Evolutionary conservation across 345 rosid species (phyloP).

Genomic region (Sonneratia caseolaris): DNA sequence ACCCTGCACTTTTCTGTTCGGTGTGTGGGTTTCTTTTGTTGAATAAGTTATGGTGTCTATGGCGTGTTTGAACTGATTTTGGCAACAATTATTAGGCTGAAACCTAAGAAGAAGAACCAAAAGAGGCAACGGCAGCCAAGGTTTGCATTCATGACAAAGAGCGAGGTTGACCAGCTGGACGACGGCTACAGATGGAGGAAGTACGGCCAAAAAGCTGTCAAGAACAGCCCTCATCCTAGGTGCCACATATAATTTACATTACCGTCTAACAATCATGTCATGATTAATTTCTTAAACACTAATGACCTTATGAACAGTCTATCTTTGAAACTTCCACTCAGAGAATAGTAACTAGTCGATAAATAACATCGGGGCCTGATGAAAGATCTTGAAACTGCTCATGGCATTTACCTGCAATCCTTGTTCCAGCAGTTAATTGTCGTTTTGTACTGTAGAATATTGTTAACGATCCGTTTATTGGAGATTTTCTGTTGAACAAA

Average conservation of each 20-base stretch:
- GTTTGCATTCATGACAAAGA: slow-evolving; percentile 16
- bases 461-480: not conserved
- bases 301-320: not conserved
- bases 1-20: not conserved
- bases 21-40: not conserved
- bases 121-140: slow-evolving; percentile 8
- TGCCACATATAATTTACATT: slow-evolving; percentile 3
- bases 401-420: too few relatives aligned
- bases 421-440: too few relatives aligned
- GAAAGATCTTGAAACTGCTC: too few relatives aligned
- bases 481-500: not conserved
- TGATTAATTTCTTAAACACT: not conserved
- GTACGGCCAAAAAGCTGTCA: slow-evolving; percentile 39
- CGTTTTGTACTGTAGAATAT: too few relatives aligned
- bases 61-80: not conserved
- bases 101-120: slow-evolving; percentile 12
- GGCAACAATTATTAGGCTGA: slow-evolving; percentile 5
- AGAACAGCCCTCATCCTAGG: slow-evolving; percentile 32
- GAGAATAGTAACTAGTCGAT: not conserved
- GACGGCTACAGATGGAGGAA: slow-evolving; percentile 43
- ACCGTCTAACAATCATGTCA: not conserved
- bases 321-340: not conserved
- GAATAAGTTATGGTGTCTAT: not conserved
- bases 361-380: not conserved
- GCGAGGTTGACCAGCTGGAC: slow-evolving; percentile 17